Evolutionary conservation across 1,284 basidiomycete genomes (phyloP), one percentile per base, ranked within the genome.

Genomic region (Ceratobasidium sp.): DNA sequence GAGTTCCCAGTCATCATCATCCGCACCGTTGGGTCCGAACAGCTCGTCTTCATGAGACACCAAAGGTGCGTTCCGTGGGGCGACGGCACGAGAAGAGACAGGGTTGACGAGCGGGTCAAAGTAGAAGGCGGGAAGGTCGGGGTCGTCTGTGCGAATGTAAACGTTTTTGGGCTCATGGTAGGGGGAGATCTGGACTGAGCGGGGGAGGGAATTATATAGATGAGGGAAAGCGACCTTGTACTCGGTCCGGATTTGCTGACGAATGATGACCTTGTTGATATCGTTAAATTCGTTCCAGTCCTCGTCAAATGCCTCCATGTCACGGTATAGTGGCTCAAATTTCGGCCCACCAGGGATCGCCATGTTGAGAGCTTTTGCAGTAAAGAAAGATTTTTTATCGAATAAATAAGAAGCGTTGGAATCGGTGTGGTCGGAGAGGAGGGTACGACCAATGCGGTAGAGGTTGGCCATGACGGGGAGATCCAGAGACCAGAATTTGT

Each of bases 241-340:
- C 84, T 99, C 98, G 2, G 98, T 99, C 66, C 98, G 90, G 77
- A 99, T 98, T 82, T 98, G 95, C 81, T 98, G 96, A 39, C 98
- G 95, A 78, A 99, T 99, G 83, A 99, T 98, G 81, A 99, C 94
- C 84, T 99, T 99, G 86, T 98, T 97, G 83, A 99, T 98, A 81
- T 99, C 98, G 82, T 99, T 99, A 81, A 99, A 99, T 83, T 99
- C 97, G 84, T 98, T 98, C 96, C 98, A 99, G 81, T 99, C 98
- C 82, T 99, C 97, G 80, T 99, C 98, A 79, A 95, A 98, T 11
- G 92, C 88, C 80, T 99, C 98, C 88, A 96, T 96, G 80, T 99
- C 98, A 63, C 96, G 90, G 83, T 81, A 85, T 39, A 96, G 83
- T 29, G 94, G 96, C 85, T 98, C 96, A 78, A 98, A 99, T 83